These are phyloP conservation scores for Exidia glandulosa DNA, from an alignment of 768 basidiomycete genomes.

Conservation along the genomic window DNA sequence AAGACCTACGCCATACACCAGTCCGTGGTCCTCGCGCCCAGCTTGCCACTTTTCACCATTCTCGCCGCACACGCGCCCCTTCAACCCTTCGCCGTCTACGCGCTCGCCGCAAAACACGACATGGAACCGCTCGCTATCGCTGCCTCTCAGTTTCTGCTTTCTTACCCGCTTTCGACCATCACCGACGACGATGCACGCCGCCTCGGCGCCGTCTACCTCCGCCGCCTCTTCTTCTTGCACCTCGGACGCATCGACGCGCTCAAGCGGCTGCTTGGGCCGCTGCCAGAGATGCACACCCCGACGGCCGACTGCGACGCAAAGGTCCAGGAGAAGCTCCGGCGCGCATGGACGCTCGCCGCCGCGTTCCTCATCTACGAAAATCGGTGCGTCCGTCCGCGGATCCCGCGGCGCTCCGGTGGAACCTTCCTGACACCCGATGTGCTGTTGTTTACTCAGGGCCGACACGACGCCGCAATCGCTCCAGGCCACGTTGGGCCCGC, in stretches of 20 bases:
- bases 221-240: conserved; percentile 30
- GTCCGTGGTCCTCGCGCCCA: neutral
- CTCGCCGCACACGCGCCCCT: conserved; percentile 59
- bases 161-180: conserved; percentile 4
- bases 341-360: conserved; percentile 74
- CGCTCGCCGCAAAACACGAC: conserved; percentile 7
- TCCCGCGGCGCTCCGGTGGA: neutral
- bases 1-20: neutral
- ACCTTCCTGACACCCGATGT: neutral
- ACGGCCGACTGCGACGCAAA: conserved; percentile 19
- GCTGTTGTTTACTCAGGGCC: no score
- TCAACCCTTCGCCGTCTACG: conserved; percentile 29
- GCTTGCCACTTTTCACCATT: conserved; percentile 25
- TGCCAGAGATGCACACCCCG: conserved; percentile 19
- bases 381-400: conserved; percentile 38
- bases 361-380: conserved; percentile 68
- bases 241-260: conserved; percentile 24
- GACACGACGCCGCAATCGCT: conserved; percentile 65
- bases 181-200: conserved; percentile 4
- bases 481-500: conserved; percentile 58
- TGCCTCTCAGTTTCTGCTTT: conserved; percentile 5
- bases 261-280: conserved; percentile 17
- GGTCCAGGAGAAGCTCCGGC: conserved; percentile 55
- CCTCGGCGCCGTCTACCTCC: conserved; percentile 27
- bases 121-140: conserved; percentile 11